Conservation (phyloP, 176 grass and related monocot species). For the Cenchrus fungigraminus region DNA sequence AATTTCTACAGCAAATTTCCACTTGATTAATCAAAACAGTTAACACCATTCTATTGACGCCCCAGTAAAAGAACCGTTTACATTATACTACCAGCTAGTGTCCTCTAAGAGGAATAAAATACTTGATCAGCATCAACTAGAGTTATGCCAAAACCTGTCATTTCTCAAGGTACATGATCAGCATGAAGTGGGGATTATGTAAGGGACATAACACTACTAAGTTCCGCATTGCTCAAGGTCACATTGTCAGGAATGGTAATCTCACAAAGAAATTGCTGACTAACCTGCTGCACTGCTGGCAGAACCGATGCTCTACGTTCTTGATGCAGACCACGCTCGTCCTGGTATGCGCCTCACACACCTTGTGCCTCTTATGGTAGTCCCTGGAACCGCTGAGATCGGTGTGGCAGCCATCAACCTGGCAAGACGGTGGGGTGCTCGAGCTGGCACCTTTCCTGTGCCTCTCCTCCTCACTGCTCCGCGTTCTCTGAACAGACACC, state of each 20-base stretch:
- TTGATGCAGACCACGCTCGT: slow-evolving; percentile 47
- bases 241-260: slow-evolving; percentile 4
- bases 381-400: slow-evolving; percentile 61
- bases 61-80: not conserved
- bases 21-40: not conserved
- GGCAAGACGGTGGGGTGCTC: slow-evolving; percentile 52
- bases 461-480: slow-evolving; percentile 43
- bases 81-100: not conserved
- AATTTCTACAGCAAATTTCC: slow-evolving; percentile 1
- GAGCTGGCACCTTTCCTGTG: slow-evolving; percentile 38
- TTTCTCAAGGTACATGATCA: not conserved
- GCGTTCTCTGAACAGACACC: slow-evolving; percentile 25
- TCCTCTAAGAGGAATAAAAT: not conserved
- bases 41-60: not conserved
- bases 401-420: slow-evolving; percentile 67
- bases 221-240: slow-evolving; percentile 14
- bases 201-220: slow-evolving; percentile 10
- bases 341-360: slow-evolving; percentile 77
- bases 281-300: slow-evolving; percentile 94
- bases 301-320: slow-evolving; percentile 70
- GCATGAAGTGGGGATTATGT: not conserved
- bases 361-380: slow-evolving; percentile 86
- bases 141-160: not conserved
- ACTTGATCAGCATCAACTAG: not conserved
- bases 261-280: slow-evolving; percentile 40